Conservation (phyloP, 768 basidiomycete species). For the Podaxis sp. region DNA sequence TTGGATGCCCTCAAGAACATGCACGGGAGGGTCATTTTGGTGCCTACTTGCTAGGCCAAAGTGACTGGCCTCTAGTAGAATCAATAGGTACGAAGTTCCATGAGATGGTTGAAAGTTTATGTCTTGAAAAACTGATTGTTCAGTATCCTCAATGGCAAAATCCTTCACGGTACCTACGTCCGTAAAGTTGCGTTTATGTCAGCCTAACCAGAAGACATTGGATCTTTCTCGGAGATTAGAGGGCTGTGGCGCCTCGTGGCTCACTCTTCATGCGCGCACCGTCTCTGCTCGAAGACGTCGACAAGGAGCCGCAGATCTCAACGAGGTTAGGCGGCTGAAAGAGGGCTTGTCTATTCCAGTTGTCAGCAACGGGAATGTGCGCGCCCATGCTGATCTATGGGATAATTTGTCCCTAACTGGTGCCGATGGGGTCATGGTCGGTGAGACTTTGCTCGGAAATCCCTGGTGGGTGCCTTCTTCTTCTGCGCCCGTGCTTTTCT, state of each 20-base stretch:
- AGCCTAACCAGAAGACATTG: constrained; percentile 53
- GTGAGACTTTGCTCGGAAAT: constrained; percentile 73
- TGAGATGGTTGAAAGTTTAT: background rate
- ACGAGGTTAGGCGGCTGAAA: constrained; percentile 57
- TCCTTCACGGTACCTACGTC: constrained; percentile 66
- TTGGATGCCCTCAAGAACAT: constrained; percentile 77
- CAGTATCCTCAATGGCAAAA: constrained; percentile 64
- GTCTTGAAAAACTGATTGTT: background rate
- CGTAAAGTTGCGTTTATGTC: constrained; percentile 61
- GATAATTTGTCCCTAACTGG: constrained; percentile 54
- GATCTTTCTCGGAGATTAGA: constrained; percentile 59
- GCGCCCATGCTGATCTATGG: constrained; percentile 53
- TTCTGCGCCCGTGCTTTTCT: background rate
- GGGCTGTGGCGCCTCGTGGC: constrained; percentile 65
- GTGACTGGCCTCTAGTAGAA: constrained; percentile 71
- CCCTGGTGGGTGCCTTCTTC: constrained; percentile 52
- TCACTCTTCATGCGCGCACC: constrained; percentile 74
- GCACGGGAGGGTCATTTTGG: constrained; percentile 70
- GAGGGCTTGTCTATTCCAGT: constrained; percentile 53
- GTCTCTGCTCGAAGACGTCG: constrained; percentile 70
- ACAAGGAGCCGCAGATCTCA: constrained; percentile 70
- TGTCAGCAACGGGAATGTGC: constrained; percentile 80
- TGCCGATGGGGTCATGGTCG: constrained; percentile 81
- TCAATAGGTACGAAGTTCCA: constrained; percentile 50
- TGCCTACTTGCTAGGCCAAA: constrained; percentile 71